Conservation (phyloP, 2,329 filamentous ascomycete species). For the Aspergillus tanneri region DNA sequence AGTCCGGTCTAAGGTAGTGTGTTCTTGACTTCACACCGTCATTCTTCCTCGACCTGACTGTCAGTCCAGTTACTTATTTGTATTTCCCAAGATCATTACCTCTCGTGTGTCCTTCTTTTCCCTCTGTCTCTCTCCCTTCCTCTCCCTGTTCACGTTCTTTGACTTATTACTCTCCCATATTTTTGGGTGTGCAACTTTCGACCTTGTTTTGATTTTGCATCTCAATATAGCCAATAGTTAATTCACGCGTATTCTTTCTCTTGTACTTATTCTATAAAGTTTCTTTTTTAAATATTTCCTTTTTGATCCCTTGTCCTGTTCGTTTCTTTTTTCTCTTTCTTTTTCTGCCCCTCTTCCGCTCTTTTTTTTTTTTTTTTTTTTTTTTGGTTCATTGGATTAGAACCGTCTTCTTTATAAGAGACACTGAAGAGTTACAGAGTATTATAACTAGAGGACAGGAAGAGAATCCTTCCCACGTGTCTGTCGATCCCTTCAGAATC, state of each 20-base stretch:
- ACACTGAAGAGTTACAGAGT: no score
- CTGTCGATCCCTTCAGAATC: constrained; percentile 16
- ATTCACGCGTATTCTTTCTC: constrained; percentile 8
- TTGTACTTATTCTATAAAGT: constrained; percentile 8
- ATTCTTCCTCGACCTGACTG: constrained; percentile 19
- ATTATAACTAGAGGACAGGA: constrained; percentile 2
- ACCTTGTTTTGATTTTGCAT: constrained; percentile 8
- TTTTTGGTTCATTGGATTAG: no score
- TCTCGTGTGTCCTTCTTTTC: constrained; percentile 12
- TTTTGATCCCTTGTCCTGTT: not conserved
- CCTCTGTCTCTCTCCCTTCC: not conserved
- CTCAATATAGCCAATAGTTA: constrained; percentile 8
- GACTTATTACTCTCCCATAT: constrained; percentile 20
- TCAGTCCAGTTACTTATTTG: constrained; percentile 14
- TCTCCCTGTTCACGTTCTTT: constrained; percentile 8
- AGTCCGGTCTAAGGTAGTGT: constrained; percentile 9
- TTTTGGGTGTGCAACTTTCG: constrained; percentile 16
- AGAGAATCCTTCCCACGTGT: constrained; percentile 15
- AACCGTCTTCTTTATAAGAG: no score
- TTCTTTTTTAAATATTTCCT: no score
- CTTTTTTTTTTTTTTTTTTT: constrained; percentile 10
- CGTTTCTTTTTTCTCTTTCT: constrained; percentile 4
- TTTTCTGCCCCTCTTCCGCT: not conserved
- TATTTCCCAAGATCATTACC: constrained; percentile 24
- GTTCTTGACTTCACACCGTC: constrained; percentile 30